Evolutionary conservation across 1,284 basidiomycete genomes (phyloP).

Genomic region (Cryptococcus hybrid): DNA sequence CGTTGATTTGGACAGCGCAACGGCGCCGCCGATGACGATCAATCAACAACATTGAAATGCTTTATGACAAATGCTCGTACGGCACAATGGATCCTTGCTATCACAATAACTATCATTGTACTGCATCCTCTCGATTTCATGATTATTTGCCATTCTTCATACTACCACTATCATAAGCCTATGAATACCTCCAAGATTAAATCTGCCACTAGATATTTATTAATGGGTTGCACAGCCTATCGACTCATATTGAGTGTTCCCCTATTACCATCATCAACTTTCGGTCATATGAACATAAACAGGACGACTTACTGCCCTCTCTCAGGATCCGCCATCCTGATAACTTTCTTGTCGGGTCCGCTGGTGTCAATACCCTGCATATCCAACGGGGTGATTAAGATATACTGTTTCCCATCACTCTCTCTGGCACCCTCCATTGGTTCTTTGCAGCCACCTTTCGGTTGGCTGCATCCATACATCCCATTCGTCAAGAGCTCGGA

Average conservation of each 20-base stretch:
- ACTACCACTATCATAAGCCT: constrained; percentile 1
- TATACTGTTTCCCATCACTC: constrained; percentile 81
- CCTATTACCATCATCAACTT: constrained; percentile 3
- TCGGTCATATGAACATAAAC: not conserved
- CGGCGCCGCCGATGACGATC: no score
- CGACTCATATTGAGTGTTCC: constrained; percentile 1
- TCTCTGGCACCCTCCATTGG: constrained; percentile 83
- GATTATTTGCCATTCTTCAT: no score
- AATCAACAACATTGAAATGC: no score
- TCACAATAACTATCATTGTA: no score
- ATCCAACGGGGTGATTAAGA: constrained; percentile 77
- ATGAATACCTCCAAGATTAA: no score
- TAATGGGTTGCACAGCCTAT: no score
- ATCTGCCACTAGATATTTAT: not conserved
- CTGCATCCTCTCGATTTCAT: no score
- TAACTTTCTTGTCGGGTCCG: constrained; percentile 32
- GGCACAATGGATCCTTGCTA: no score
- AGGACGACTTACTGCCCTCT: constrained; percentile 33
- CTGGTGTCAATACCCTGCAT: constrained; percentile 39
- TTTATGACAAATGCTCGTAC: no score
- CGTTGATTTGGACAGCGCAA: no score
- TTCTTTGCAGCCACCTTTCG: constrained; percentile 86
- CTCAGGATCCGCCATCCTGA: constrained; percentile 41
- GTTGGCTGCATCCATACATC: constrained; percentile 84
- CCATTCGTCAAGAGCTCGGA: constrained; percentile 86